phyloP scores from a whole-genome alignment of 2,329 filamentous ascomycete genomes.

The Colletotrichum cereale region DNA sequence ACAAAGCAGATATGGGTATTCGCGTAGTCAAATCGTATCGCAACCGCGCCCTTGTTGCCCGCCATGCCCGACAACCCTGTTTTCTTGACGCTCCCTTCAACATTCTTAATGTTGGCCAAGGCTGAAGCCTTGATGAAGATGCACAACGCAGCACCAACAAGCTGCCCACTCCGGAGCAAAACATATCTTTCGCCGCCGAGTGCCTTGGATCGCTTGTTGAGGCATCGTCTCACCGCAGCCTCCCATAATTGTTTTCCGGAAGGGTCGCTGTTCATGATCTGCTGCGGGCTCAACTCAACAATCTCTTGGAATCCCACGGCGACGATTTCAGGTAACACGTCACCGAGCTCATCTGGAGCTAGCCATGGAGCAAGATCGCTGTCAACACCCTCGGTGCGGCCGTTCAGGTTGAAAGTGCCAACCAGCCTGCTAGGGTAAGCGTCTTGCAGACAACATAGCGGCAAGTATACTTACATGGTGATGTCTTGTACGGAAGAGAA shows the following conservation, averaged over 20 bases:
- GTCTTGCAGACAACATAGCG: conserved; percentile 35
- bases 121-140: conserved; percentile 88
- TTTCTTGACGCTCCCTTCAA: conserved; percentile 96
- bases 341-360: conserved; percentile 71
- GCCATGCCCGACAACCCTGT: conserved; percentile 95
- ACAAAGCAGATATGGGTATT: conserved; percentile 95
- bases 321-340: conserved; percentile 83
- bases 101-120: conserved; percentile 89
- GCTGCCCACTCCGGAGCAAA: conserved; percentile 88
- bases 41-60: conserved; percentile 97
- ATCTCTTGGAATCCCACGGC: conserved; percentile 98
- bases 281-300: conserved; percentile 95
- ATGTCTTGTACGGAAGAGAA: conserved; percentile 82
- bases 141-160: conserved; percentile 92
- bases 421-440: conserved; percentile 61
- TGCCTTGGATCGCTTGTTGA: conserved; percentile 78
- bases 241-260: conserved; percentile 90
- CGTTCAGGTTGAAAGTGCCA: conserved; percentile 96
- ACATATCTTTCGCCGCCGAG: conserved; percentile 85
- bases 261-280: conserved; percentile 99
- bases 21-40: conserved; percentile 94
- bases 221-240: conserved; percentile 77
- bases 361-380: conserved; percentile 90
- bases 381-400: conserved; percentile 80
- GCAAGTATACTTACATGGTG: conserved; percentile 70